A percentile compares a stretch with the other conserved stretches of the same genome.
Evolutionary conservation across 106 monocot genomes (phyloP).

Genomic region (Agapanthus africanus): DNA sequence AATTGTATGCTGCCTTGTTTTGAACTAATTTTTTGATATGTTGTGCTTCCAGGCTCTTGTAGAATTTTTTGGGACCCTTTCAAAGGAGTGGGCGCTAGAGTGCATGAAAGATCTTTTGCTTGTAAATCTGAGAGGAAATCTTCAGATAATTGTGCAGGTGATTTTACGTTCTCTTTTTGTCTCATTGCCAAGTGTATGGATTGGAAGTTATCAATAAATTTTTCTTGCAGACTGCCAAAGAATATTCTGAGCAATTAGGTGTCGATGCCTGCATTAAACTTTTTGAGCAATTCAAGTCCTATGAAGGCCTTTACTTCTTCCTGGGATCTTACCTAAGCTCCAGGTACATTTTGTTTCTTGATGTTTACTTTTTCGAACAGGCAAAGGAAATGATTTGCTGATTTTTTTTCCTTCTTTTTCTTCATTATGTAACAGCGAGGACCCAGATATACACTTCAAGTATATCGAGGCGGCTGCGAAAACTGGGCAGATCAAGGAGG

Average conservation of each 20-base stretch:
- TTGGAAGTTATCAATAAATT: neutral
- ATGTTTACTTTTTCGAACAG: constrained; percentile 18
- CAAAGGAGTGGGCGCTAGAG: constrained; percentile 94
- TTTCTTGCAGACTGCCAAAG: constrained; percentile 79
- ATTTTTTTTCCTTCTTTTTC: too few relatives aligned
- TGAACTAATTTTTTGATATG: neutral
- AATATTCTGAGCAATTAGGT: constrained; percentile 94
- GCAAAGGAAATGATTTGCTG: constrained; percentile 22
- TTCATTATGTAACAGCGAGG: constrained; percentile 58
- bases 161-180: neutral
- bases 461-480: constrained; percentile 98
- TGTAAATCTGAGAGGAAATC: constrained; percentile 96
- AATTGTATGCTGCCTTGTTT: too few relatives aligned
- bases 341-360: constrained; percentile 38
- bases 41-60: constrained; percentile 60
- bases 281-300: constrained; percentile 29
- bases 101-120: constrained; percentile 98
- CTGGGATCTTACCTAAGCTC: constrained; percentile 94
- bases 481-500: constrained; percentile 97
- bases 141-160: constrained; percentile 99
- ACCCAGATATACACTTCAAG: constrained; percentile 96
- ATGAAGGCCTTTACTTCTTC: constrained; percentile 60
- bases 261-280: constrained; percentile 44
- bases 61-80: constrained; percentile 97
- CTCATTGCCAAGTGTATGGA: neutral